Conservation (phyloP, 1,284 basidiomycete genomes). For the Marasmius oreades region DNA sequence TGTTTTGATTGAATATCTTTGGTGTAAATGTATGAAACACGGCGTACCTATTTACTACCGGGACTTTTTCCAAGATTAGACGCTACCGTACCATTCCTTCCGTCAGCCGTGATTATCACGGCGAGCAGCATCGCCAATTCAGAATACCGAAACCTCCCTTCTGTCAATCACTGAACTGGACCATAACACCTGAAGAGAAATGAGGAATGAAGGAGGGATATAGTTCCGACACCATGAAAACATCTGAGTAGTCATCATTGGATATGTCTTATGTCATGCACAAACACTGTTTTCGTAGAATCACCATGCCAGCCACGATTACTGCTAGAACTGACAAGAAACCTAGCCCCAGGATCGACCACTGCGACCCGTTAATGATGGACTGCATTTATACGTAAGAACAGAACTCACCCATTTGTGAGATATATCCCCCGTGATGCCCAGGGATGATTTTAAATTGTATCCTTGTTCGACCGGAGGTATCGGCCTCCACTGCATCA, state of each 20-base stretch:
- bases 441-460: slow-evolving; percentile 97
- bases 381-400: slow-evolving; percentile 6
- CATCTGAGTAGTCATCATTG: slow-evolving; percentile 6
- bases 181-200: not conserved
- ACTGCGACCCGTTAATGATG: slow-evolving; percentile 45
- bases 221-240: not conserved
- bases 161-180: not conserved
- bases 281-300: slow-evolving; percentile 83
- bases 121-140: no score
- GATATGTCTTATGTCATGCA: slow-evolving; percentile 80
- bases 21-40: not conserved
- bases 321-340: slow-evolving; percentile 89
- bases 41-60: slow-evolving; percentile 1
- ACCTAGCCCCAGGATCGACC: slow-evolving; percentile 81
- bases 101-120: not conserved
- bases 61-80: not conserved
- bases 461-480: slow-evolving; percentile 52
- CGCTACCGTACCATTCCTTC: not conserved
- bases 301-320: slow-evolving; percentile 95
- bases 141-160: not conserved
- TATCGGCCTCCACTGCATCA: slow-evolving; percentile 68
- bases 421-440: slow-evolving; percentile 92
- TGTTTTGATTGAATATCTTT: not conserved
- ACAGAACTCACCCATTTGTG: slow-evolving; percentile 79
- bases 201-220: not conserved